A percentile compares a stretch with the other conserved stretches of the same genome.
phyloP scores from a whole-genome alignment of 345 rosid species.

The Boechera divaricarpa region DNA sequence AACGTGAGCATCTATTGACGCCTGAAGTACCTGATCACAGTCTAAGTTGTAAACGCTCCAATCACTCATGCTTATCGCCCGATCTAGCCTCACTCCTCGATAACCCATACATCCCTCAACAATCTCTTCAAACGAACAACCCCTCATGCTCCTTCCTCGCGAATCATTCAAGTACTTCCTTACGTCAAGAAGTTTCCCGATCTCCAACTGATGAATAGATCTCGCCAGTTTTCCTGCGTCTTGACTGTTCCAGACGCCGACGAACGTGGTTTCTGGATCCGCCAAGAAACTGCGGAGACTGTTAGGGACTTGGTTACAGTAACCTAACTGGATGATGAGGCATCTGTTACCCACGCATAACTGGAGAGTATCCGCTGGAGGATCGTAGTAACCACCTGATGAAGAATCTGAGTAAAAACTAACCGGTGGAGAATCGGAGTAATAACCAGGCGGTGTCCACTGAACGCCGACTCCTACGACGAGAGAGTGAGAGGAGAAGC shows the following conservation, averaged over 20 bases:
- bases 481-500: not conserved
- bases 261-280: constrained; percentile 34
- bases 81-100: constrained; percentile 38
- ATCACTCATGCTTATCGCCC: constrained; percentile 42
- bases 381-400: not conserved
- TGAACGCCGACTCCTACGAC: constrained; percentile 2
- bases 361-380: constrained; percentile 5
- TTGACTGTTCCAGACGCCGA: constrained; percentile 18
- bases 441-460: not conserved
- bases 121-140: constrained; percentile 40
- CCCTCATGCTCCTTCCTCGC: constrained; percentile 3
- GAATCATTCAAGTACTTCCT: constrained; percentile 28
- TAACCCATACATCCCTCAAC: constrained; percentile 45
- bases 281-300: not conserved
- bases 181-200: constrained; percentile 41
- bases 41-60: constrained; percentile 37
- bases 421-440: not conserved
- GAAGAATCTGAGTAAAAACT: not conserved
- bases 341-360: constrained; percentile 13
- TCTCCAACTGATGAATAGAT: constrained; percentile 19
- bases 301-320: constrained; percentile 25
- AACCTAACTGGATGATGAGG: constrained; percentile 2
- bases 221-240: constrained; percentile 32
- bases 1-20: constrained; percentile 37
- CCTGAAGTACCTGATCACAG: constrained; percentile 40